A percentile compares a stretch with the other conserved stretches of the same genome.
Conservation (phyloP, 192 early-diverging fungal species). For the Diversispora epigaea region DNA sequence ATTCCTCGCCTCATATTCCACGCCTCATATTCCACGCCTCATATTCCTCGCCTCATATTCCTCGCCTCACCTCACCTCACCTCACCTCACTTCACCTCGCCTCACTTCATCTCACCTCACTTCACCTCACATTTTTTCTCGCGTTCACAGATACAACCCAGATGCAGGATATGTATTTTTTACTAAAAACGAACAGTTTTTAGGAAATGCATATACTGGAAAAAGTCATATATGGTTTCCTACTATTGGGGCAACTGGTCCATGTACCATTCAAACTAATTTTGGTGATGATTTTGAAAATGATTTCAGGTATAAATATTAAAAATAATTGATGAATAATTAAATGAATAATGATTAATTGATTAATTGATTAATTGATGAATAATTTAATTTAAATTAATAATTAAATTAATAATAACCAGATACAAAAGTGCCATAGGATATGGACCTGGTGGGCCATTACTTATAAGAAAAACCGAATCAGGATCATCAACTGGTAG, state of each 20-base stretch:
- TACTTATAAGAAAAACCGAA: not conserved
- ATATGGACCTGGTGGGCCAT: not conserved
- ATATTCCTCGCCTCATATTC: no score
- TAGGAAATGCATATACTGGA: constrained; percentile 34
- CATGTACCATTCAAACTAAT: constrained; percentile 34
- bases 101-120: no score
- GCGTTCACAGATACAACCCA: constrained; percentile 7
- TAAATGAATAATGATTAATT: no score
- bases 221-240: constrained; percentile 41
- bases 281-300: constrained; percentile 36
- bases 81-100: no score
- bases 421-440: not conserved
- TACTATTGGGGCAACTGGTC: constrained; percentile 43
- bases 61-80: no score
- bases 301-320: not conserved
- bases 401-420: no score
- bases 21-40: no score
- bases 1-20: no score
- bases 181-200: constrained; percentile 40
- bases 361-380: no score
- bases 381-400: no score
- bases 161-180: constrained; percentile 43
- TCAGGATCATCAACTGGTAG: not conserved
- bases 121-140: no score
- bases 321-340: not conserved